Evolutionary conservation across 208 protist genomes (phyloP).

Genomic region (Herpetomonas samuelpessoai): DNA sequence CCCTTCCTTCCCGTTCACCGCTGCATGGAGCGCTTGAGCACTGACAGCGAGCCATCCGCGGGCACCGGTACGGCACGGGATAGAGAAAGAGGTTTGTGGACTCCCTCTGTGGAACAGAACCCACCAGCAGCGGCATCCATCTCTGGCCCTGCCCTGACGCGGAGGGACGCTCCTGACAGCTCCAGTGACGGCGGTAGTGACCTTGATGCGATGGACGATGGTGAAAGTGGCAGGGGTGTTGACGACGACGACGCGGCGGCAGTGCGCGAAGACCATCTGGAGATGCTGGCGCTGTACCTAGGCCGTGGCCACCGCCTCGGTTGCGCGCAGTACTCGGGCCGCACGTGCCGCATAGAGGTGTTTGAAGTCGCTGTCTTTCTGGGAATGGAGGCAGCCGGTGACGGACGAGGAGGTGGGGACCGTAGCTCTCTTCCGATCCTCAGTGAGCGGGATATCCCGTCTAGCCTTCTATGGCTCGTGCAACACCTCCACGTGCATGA

Average conservation of each 20-base stretch:
- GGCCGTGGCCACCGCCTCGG: conserved; percentile 21
- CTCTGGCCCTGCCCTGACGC: too few species aligned
- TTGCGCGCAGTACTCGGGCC: conserved; percentile 32
- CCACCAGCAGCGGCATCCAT: too few species aligned
- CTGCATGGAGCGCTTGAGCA: too few species aligned
- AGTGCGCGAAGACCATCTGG: conserved; percentile 1
- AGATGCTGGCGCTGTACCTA: conserved; percentile 18
- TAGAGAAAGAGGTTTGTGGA: too few species aligned
- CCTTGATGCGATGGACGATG: too few species aligned
- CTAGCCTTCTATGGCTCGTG: conserved; percentile 46
- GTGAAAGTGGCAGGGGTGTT: too few species aligned
- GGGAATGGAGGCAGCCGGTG: background rate
- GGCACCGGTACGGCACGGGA: too few species aligned
- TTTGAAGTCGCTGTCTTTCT: conserved; percentile 40
- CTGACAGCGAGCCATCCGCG: too few species aligned
- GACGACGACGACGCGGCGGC: conserved; percentile 8
- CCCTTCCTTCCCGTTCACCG: too few species aligned
- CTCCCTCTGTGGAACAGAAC: too few species aligned
- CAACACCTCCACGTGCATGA: conserved; percentile 36
- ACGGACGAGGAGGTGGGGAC: background rate
- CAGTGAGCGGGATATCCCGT: conserved; percentile 31
- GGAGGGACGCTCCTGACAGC: too few species aligned
- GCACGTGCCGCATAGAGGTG: conserved; percentile 43
- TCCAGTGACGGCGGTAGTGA: too few species aligned
- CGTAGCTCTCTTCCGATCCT: conserved; percentile 21